A percentile compares a stretch with the other conserved stretches of the same genome.
phyloP scores from a whole-genome alignment of 805 yeast species.

The Metschnikowia shivogae region DNA sequence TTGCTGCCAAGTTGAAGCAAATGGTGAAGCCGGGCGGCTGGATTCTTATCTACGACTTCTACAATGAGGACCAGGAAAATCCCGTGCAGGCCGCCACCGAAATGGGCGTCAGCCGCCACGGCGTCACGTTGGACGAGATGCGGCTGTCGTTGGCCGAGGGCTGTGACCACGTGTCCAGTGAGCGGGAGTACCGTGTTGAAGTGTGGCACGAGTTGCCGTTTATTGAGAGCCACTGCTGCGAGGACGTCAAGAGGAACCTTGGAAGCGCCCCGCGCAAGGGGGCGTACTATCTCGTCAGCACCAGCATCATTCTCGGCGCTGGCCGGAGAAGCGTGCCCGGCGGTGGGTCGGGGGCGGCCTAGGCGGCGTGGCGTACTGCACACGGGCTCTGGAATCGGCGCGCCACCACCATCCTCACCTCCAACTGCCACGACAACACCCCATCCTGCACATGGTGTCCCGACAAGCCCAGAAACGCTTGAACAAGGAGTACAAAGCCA shows the following conservation, averaged over 20 bases:
- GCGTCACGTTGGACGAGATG: conserved; percentile 5
- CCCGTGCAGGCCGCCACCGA: background rate
- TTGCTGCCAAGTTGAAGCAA: conserved; percentile 27
- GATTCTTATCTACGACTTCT: conserved; percentile 36
- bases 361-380: no score
- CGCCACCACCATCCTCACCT: background rate
- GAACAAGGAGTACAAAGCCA: conserved; percentile 75
- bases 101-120: conserved; percentile 8
- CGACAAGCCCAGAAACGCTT: conserved; percentile 47
- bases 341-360: no score
- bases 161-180: conserved; percentile 19
- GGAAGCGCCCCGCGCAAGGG: conserved; percentile 8
- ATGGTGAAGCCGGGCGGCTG: conserved; percentile 34
- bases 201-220: conserved; percentile 26
- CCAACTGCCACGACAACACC: background rate
- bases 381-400: background rate
- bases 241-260: conserved; percentile 12
- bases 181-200: conserved; percentile 17
- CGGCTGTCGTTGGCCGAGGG: background rate
- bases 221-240: conserved; percentile 22
- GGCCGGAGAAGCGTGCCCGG: no score
- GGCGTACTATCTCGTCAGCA: conserved; percentile 15
- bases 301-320: conserved; percentile 25
- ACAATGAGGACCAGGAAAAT: conserved; percentile 23
- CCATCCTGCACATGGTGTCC: conserved; percentile 28